These are phyloP conservation scores for Chenopodium suecicum DNA, from an alignment of 148 eudicot species.

Conservation along the genomic window DNA sequence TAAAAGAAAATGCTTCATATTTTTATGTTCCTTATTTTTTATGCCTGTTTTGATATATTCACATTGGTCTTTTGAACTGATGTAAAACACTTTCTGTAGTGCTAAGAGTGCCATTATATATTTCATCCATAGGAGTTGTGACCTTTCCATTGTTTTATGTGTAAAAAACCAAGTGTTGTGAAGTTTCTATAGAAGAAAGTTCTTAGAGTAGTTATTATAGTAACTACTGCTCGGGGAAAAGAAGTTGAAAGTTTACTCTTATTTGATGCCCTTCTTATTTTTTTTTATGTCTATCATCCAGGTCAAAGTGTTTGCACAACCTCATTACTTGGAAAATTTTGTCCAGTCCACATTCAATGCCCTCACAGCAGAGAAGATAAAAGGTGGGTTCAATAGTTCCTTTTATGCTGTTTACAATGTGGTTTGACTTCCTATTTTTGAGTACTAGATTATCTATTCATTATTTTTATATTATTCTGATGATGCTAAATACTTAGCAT, in stretches of 20 bases:
- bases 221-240: no score
- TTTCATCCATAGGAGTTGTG: not conserved
- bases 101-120: not conserved
- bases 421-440: not conserved
- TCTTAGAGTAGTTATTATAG: not conserved
- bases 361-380: slow-evolving; percentile 71
- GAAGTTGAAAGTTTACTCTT: not conserved
- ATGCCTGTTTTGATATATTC: not conserved
- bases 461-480: not conserved
- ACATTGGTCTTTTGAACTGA: not conserved
- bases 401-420: not conserved
- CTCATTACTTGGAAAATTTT: slow-evolving; percentile 85
- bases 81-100: not conserved
- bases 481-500: not conserved
- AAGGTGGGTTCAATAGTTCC: slow-evolving; percentile 24
- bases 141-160: not conserved
- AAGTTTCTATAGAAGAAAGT: not conserved
- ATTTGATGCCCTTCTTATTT: not conserved
- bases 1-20: not conserved
- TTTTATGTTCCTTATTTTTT: no score
- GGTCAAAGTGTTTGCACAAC: slow-evolving; percentile 82
- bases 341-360: slow-evolving; percentile 89
- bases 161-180: not conserved
- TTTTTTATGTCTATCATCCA: slow-evolving; percentile 7
- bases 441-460: not conserved